phyloP scores from a whole-genome alignment of 2,329 filamentous ascomycete species.

The Hirsutella minnesotensis region DNA sequence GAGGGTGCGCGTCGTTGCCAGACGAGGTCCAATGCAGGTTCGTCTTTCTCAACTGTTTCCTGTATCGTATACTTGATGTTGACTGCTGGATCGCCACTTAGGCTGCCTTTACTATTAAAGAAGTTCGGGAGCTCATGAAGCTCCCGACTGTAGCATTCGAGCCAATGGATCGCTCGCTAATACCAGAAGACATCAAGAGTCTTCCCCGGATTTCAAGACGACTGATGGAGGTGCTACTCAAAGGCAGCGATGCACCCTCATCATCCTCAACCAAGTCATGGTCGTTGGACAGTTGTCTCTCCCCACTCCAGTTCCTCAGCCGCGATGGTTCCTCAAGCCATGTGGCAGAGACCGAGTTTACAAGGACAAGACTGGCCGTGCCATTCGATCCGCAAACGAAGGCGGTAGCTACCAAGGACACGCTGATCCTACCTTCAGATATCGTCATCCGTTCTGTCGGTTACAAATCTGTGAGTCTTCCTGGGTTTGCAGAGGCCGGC shows the following conservation, averaged over 20 bases:
- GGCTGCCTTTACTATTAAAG: slow-evolving; percentile 93
- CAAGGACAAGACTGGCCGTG: slow-evolving; percentile 43
- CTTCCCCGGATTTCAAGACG: slow-evolving; percentile 66
- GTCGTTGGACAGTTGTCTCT: slow-evolving; percentile 78
- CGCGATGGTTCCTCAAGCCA: slow-evolving; percentile 28
- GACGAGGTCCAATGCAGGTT: slow-evolving; percentile 80
- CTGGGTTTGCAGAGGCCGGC: slow-evolving; percentile 60
- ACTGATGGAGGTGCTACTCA: slow-evolving; percentile 68
- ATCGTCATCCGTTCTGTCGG: slow-evolving; percentile 90
- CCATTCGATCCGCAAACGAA: slow-evolving; percentile 40
- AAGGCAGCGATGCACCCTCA: slow-evolving; percentile 49
- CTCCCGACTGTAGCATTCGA: slow-evolving; percentile 61
- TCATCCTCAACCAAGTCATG: slow-evolving; percentile 52
- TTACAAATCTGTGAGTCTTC: slow-evolving; percentile 71
- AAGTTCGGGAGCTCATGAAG: slow-evolving; percentile 77
- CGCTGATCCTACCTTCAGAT: slow-evolving; percentile 46
- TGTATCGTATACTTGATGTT: background rate
- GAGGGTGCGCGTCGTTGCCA: slow-evolving; percentile 75
- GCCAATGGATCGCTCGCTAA: slow-evolving; percentile 50
- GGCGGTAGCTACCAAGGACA: slow-evolving; percentile 35
- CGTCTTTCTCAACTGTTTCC: slow-evolving; percentile 8
- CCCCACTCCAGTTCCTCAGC: slow-evolving; percentile 57
- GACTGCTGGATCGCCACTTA: slow-evolving; percentile 19
- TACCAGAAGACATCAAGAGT: slow-evolving; percentile 55
- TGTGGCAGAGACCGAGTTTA: slow-evolving; percentile 58